Percentiles rank a stretch among this genome's conserved stretches.
phyloP scores from a whole-genome alignment of 2,329 filamentous ascomycete species.

The Hirsutella thompsonii region DNA sequence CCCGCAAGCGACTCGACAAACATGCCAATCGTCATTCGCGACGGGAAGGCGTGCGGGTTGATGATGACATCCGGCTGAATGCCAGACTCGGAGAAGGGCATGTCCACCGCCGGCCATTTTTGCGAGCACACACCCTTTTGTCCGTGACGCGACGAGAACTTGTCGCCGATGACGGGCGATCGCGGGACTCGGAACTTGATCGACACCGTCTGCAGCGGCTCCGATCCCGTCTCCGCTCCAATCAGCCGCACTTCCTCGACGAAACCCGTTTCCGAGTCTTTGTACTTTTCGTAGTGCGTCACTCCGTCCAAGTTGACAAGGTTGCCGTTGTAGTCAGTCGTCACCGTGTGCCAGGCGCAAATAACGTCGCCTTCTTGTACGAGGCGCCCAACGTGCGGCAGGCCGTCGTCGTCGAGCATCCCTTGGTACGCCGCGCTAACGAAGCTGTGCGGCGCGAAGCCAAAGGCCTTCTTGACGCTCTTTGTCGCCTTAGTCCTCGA shows the following conservation, averaged over 20 bases:
- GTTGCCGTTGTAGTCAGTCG: constrained; percentile 62
- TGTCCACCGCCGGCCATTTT: constrained; percentile 85
- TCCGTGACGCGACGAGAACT: constrained; percentile 96
- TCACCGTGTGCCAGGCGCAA: constrained; percentile 81
- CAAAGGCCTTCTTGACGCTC: constrained; percentile 71
- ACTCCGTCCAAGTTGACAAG: constrained; percentile 76
- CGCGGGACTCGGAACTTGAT: constrained; percentile 89
- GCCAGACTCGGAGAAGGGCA: constrained; percentile 93
- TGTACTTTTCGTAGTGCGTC: constrained; percentile 88
- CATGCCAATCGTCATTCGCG: constrained; percentile 99
- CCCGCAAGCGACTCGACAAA: constrained; percentile 95
- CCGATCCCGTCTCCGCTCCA: constrained; percentile 69
- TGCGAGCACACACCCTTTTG: constrained; percentile 96
- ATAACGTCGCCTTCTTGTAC: constrained; percentile 73
- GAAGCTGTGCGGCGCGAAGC: constrained; percentile 69
- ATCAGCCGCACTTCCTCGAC: constrained; percentile 89
- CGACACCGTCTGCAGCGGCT: constrained; percentile 77
- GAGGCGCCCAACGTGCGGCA: constrained; percentile 68
- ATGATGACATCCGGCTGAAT: constrained; percentile 98
- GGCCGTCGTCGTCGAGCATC: constrained; percentile 74
- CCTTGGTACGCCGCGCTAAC: constrained; percentile 58
- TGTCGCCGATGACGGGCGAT: constrained; percentile 89
- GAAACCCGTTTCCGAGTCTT: constrained; percentile 77
- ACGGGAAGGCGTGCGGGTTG: constrained; percentile 98
- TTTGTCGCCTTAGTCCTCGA: constrained; percentile 52